These are phyloP conservation scores for Solanum hybrid DNA, from an alignment of 305 asterid species.

Conservation along the genomic window DNA sequence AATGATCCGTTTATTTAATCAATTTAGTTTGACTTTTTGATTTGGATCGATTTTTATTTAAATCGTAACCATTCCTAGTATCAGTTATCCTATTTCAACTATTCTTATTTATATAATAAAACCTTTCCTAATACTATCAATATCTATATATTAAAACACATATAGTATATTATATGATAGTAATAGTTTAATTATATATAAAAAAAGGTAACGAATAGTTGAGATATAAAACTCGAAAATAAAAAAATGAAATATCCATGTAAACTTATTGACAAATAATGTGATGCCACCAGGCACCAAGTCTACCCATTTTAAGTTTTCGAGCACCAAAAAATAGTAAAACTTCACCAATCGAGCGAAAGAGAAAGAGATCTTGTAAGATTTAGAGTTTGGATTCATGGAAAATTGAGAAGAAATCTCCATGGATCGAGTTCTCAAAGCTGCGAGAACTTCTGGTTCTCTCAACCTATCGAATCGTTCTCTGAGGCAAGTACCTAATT, in stretches of 20 bases:
- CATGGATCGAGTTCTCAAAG: conserved; percentile 76
- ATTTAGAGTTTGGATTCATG: background rate
- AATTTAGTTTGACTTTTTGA: background rate
- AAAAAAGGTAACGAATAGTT: too few species aligned
- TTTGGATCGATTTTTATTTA: too few species aligned
- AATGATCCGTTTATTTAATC: too few species aligned
- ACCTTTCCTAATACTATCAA: background rate
- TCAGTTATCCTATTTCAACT: background rate
- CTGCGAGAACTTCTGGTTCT: conserved; percentile 89
- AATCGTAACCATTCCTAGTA: fast-evolving
- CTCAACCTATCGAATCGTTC: conserved; percentile 91
- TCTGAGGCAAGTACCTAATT: conserved; percentile 45
- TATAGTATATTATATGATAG: too few species aligned
- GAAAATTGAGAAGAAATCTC: background rate
- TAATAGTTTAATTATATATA: too few species aligned
- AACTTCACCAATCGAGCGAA: background rate
- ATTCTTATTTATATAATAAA: background rate
- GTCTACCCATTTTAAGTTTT: background rate
- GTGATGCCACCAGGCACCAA: background rate
- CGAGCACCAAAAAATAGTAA: background rate
- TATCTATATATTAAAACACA: too few species aligned
- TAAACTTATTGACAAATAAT: background rate
- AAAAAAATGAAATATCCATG: background rate
- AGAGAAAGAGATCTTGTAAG: background rate
- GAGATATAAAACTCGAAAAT: background rate